Base-by-base conservation (phyloP, 2,329 filamentous ascomycete species). In the Aspergillus ochraceus region DNA sequence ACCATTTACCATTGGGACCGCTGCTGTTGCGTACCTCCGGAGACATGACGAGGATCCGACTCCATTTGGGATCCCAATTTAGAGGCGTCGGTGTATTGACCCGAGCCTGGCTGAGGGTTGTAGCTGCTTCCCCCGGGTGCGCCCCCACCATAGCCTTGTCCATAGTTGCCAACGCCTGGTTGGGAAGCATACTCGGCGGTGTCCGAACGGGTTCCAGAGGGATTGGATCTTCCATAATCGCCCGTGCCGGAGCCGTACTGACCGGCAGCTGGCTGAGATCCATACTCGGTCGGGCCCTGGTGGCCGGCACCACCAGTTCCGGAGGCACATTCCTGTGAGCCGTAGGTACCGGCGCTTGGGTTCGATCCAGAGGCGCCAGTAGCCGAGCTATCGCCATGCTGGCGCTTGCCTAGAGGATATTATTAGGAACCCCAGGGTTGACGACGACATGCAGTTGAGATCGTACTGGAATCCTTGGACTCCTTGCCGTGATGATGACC, bases 361-460 rank as follows among this genome's bases (percentile, higher is more conserved):
- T 46, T 79, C 19, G 75, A 77, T 56, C 64, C 66, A 68, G 84
- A 79, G 10, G 78, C 75, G 6, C 81, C 81, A 39, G 63, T 57
- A 52, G 60, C 61, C 20, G 49, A 50, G 49, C 8, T 32, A n/a
- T 26, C 49, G 20, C 22, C 45, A 11, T 12, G 19, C 10, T 45
- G 22, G 8, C 36, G 20, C 9, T 36, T 42, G 52, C 22, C 52
- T 54, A 20, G 11, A 36, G 39, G 10, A 36, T 42, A 42, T 54
- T 45, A 54, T 26, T 54, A 45, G 9, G 36, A 17, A 26, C 24
- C 22, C 30, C 30, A 52, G n/a, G 4, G 17, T 46, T 4, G 30
- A 50, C 17, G 42, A 12, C 24, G 4, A 20, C 39, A 17, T 10
- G 30, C 12, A 12, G 19, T 19, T 22, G 26, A 10, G 39, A 6